Conservation (phyloP, 345 rosid genomes). For the Euclidium syriacum region DNA sequence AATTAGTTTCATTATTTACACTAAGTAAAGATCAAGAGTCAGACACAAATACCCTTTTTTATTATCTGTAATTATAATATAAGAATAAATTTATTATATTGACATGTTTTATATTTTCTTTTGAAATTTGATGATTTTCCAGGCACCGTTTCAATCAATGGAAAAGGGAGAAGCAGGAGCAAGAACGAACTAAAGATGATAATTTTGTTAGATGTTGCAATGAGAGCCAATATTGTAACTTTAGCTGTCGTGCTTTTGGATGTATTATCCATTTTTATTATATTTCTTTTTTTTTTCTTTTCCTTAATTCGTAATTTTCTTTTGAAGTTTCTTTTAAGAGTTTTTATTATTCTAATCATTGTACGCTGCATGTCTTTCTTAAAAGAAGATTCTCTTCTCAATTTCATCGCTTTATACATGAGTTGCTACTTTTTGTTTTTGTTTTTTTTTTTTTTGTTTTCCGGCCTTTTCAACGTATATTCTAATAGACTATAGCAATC, state of each 20-base stretch:
- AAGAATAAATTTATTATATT: no score
- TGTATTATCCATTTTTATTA: constrained; percentile 32
- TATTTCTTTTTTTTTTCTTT: background rate
- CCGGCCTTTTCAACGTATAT: constrained; percentile 27
- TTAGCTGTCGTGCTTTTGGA: constrained; percentile 34
- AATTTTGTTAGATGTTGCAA: constrained; percentile 34
- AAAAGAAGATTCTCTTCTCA: constrained; percentile 56
- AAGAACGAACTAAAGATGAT: constrained; percentile 18
- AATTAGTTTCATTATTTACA: no score
- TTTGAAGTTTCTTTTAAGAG: constrained; percentile 26
- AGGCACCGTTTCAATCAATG: constrained; percentile 28
- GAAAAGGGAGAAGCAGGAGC: constrained; percentile 24
- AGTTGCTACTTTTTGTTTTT: constrained; percentile 28
- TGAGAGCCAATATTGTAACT: constrained; percentile 32
- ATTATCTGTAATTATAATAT: background rate
- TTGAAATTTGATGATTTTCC: background rate
- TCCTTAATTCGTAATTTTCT: constrained; percentile 26
- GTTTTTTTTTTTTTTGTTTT: constrained; percentile 13
- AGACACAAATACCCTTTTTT: background rate
- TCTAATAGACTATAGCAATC: constrained; percentile 10
- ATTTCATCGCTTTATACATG: constrained; percentile 34
- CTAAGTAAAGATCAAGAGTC: no score
- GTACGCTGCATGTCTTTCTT: constrained; percentile 66
- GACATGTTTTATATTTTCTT: background rate
- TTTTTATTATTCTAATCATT: constrained; percentile 37